Base-by-base conservation (phyloP, 208 protist species). In the Phytomonas sp. region DNA sequence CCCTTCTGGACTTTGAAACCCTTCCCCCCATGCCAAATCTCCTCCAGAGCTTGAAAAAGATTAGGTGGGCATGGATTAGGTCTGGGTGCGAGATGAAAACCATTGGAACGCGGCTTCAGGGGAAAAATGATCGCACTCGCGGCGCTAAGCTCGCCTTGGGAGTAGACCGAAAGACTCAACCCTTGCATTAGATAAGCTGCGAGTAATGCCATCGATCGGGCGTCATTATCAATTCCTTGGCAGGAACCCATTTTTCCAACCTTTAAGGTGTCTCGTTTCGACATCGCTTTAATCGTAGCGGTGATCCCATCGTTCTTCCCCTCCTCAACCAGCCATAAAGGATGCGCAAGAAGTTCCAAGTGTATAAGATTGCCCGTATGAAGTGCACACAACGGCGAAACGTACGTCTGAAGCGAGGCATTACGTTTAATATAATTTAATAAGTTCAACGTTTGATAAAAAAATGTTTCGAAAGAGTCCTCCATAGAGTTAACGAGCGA, bases 221-320 rank as follows among this genome's bases (percentile, higher is more conserved):
- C 45, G 23, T 56, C 45, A 56, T 56, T 56, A 19, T 56, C 45
- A 56, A 56, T 56, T 56, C 45, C 45, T 26, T 19, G 16, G 6
- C 23, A 23, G 19, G 45, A 26, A 59, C 61, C 77, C 34, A 90
- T 67, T 73, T 84, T 81, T 11, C 68, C 73, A 29, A 91, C 64
- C 31, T 71, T 37, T 23, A 87, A 73, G 29, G 63, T 67, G 56
- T 61, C 76, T 40, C 52, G 56, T 12, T 64, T 67, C 34, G 82
- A 70, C 23, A 72, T 37, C 29, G 72, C 75, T 23, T 86, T 66
- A n/a, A 92, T 66, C 1, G 89, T 86, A 31, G 82, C 81, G 29
- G 89, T 94, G 32, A 94, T 84, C 36, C 83, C 80, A 73, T 92
- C 89, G 70, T 94, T 86, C 16, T 88, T 82, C 31, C 86, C 82